phyloP scores from a whole-genome alignment of 2,329 filamentous ascomycete genomes.

The Ceratocystis huliohia region DNA sequence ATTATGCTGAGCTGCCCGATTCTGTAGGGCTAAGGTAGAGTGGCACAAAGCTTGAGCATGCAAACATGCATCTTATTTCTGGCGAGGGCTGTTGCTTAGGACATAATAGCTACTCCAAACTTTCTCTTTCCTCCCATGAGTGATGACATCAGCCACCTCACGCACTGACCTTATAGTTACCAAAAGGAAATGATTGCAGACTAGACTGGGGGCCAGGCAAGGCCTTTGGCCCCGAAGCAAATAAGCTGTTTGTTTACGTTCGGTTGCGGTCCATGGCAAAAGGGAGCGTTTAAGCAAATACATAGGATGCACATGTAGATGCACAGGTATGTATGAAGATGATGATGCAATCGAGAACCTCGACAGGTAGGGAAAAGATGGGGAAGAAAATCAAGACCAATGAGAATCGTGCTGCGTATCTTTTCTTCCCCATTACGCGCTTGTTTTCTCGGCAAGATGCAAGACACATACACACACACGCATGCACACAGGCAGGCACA shows the following conservation, averaged over 20 bases:
- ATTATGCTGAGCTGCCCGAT: neutral
- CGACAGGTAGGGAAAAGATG: neutral
- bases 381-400: neutral
- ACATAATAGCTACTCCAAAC: neutral
- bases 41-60: neutral
- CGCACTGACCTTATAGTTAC: slow-evolving; percentile 2
- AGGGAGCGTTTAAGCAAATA: neutral
- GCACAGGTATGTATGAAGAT: too few relatives aligned
- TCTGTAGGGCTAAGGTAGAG: neutral
- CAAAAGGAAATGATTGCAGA: neutral
- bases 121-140: neutral
- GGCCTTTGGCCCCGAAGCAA: neutral
- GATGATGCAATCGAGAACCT: too few relatives aligned
- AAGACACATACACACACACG: neutral
- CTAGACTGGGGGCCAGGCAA: neutral
- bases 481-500: neutral
- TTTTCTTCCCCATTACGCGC: neutral
- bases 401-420: neutral
- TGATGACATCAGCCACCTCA: neutral
- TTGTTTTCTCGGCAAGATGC: neutral
- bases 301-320: neutral
- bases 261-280: neutral
- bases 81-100: neutral
- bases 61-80: too few relatives aligned
- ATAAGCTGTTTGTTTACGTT: neutral